Conservation (phyloP, 331 rosid genomes). For the Quercus phellos region DNA sequence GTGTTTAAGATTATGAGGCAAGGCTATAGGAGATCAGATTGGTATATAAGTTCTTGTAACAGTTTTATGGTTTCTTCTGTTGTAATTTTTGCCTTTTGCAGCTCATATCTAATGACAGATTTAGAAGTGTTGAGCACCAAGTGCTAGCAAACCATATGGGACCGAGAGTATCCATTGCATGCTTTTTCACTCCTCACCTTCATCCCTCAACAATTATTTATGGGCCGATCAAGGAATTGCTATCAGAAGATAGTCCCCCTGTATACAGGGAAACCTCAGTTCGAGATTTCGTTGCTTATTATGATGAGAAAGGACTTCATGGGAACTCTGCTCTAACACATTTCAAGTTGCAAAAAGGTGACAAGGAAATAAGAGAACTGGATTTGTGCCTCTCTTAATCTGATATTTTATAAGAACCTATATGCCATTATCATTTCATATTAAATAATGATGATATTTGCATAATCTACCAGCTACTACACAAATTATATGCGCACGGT, state of each 20-base stretch:
- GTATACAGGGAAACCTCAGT: constrained; percentile 17
- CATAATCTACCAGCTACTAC: neutral
- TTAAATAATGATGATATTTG: neutral
- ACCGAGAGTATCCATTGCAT: constrained; percentile 32
- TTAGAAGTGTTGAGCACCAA: constrained; percentile 33
- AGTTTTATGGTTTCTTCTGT: neutral
- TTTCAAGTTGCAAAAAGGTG: neutral
- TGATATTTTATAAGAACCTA: neutral
- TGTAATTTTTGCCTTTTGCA: constrained; percentile 2
- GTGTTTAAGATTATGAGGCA: too few species aligned
- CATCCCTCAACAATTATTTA: neutral
- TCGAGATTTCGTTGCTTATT: constrained; percentile 1
- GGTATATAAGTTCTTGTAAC: too few species aligned
- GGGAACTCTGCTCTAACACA: constrained; percentile 2
- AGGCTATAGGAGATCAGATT: too few species aligned
- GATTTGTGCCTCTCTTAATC: too few species aligned
- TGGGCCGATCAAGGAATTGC: constrained; percentile 28
- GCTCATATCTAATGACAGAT: constrained; percentile 35
- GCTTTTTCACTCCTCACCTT: constrained; percentile 12
- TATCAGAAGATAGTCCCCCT: constrained; percentile 9
- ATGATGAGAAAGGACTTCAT: constrained; percentile 13
- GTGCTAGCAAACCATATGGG: constrained; percentile 23
- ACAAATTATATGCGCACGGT: neutral
- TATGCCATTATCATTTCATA: neutral
- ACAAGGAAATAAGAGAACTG: neutral